Base-by-base conservation (phyloP, 129 eudicot genomes). In the Flaveria robusta region DNA sequence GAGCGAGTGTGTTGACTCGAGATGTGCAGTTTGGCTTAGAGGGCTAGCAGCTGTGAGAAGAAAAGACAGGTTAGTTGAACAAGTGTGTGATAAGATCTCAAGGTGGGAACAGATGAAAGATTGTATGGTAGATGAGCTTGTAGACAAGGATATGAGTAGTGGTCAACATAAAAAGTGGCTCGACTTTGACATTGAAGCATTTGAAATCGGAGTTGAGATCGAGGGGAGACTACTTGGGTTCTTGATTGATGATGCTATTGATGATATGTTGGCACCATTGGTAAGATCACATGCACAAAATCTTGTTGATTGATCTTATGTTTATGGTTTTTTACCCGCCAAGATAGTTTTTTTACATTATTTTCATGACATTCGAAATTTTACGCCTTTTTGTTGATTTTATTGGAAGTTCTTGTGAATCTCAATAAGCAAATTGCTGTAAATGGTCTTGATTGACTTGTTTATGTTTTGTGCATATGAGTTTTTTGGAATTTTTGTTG, bases 111-210 rank as follows among this genome's bases (percentile, higher is more conserved):
- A 70, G 39, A 74, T 89, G 91, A 88, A 87, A 42, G 86, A 91
- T 62, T 88, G 84, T 76, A 89, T 87, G 93, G 97, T 94, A 7
- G 98, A 91, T 55, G 97, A 89, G 72, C 90, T 94, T n/a, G 93
- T 94, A 7, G 96, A 89, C 75, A 80, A 79, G 81, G 92, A 94
- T 77, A 94, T 94, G 98, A 89, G 99, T 65, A 83, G 91, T 73
- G 82, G 86, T 83, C 68, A 62, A 9, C 56, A 75, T 68, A 85
- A 96, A 65, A 85, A 34, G 49, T 94, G 98, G 98, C 85, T 88
- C 14, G 92, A 91, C 45, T 91, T 27, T 68, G 90, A 87, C 26
- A 68, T 80, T 1, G 96, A 89, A 81, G 91, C 74, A 34, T 82
- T 83, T 52, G 93, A 85, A 66, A 63, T 91, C 39, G 97, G 96